Evolutionary conservation across 495 filamentous ascomycete genomes (phyloP).

Genomic region (Hypomontagnella submonticulosa): DNA sequence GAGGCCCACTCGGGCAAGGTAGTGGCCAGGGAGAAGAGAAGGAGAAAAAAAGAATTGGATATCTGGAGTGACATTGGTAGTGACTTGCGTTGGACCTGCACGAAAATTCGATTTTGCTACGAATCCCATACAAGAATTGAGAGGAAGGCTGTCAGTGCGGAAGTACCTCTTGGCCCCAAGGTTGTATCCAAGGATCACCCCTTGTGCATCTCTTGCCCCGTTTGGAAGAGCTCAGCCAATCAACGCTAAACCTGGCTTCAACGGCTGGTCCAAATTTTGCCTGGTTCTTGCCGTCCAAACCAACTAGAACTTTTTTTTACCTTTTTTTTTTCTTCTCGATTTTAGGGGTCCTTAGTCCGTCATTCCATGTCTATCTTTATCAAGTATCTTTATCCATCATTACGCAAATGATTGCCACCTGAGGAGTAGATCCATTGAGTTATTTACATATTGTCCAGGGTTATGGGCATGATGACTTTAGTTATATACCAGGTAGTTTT

Average conservation of each 20-base stretch:
- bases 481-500: not conserved
- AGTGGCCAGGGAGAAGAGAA: conserved; percentile 25
- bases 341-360: conserved; percentile 36
- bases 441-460: conserved; percentile 19
- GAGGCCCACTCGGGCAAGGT: conserved; percentile 33
- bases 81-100: conserved; percentile 37
- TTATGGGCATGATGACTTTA: conserved; percentile 9
- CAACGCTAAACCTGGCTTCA: conserved; percentile 9
- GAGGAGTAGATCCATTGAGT: conserved; percentile 4
- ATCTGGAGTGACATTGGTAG: conserved; percentile 24
- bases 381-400: conserved; percentile 32
- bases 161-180: conserved; percentile 33
- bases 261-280: conserved; percentile 34
- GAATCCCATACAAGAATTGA: conserved; percentile 41
- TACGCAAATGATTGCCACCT: conserved; percentile 40
- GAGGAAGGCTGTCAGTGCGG: conserved; percentile 17
- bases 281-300: conserved; percentile 25
- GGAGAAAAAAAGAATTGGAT: conserved; percentile 32
- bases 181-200: conserved; percentile 33
- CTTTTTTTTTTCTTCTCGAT: conserved; percentile 1
- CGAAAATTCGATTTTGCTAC: conserved; percentile 31
- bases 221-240: conserved; percentile 37
- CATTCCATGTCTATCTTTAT: no score
- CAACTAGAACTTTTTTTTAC: conserved; percentile 28
- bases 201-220: conserved; percentile 41